Conservation (phyloP, 345 rosid species). For the Pugionium cornutum region DNA sequence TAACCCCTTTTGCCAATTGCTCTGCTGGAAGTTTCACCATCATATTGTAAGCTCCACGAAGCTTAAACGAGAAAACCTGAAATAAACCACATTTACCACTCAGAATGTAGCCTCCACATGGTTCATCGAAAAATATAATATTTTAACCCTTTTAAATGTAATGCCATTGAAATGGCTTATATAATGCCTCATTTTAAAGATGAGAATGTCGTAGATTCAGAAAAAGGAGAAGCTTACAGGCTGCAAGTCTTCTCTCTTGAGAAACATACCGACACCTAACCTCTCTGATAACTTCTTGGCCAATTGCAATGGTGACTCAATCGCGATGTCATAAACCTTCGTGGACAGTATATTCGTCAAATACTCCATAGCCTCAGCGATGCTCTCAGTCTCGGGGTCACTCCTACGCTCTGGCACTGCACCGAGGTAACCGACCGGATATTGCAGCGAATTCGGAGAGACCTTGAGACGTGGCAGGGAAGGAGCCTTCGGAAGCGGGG, state of each 20-base stretch:
- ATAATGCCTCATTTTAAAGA: no score
- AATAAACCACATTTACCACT: neutral
- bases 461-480: slow-evolving; percentile 36
- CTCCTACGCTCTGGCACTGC: slow-evolving; percentile 63
- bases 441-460: slow-evolving; percentile 65
- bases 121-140: neutral
- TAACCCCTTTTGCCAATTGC: slow-evolving; percentile 73
- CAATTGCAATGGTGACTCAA: slow-evolving; percentile 72
- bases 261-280: slow-evolving; percentile 65
- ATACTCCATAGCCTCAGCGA: slow-evolving; percentile 61
- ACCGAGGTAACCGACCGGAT: slow-evolving; percentile 79
- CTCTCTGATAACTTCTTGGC: slow-evolving; percentile 71
- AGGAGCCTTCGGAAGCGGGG: slow-evolving; percentile 3
- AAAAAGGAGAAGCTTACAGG: slow-evolving; percentile 50
- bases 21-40: slow-evolving; percentile 79
- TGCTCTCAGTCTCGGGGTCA: slow-evolving; percentile 35
- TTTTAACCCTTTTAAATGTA: neutral
- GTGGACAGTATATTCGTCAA: slow-evolving; percentile 75
- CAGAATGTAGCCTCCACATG: neutral
- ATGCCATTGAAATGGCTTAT: no score
- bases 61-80: slow-evolving; percentile 95
- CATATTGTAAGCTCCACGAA: slow-evolving; percentile 98
- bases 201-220: no score
- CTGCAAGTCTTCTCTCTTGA: slow-evolving; percentile 89
- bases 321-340: slow-evolving; percentile 80